These are phyloP conservation scores for Hypoxylon sp. DNA, from an alignment of 2,329 filamentous ascomycete genomes.

Conservation along the genomic window DNA sequence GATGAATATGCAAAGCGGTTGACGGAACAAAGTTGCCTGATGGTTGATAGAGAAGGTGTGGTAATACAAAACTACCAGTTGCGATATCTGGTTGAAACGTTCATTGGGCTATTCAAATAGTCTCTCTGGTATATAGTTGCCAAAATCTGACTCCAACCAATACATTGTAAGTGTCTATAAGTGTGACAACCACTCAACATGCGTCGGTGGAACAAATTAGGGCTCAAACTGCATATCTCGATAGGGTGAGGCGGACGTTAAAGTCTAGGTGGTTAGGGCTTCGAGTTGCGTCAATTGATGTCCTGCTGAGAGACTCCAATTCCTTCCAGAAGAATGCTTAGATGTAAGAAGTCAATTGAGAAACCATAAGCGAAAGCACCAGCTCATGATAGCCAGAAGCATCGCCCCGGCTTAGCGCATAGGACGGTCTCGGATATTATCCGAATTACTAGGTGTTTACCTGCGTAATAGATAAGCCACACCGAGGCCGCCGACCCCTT, in stretches of 20 bases:
- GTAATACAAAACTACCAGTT: slow-evolving; percentile 41
- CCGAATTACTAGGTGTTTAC: slow-evolving; percentile 29
- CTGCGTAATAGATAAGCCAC: slow-evolving; percentile 28
- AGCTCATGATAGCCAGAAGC: slow-evolving; percentile 28
- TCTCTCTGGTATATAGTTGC: slow-evolving; percentile 33
- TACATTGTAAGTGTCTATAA: slow-evolving; percentile 31
- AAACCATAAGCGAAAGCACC: slow-evolving; percentile 29
- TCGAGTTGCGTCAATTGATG: slow-evolving; percentile 34
- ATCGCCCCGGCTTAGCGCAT: slow-evolving; percentile 32
- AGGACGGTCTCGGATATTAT: slow-evolving; percentile 30
- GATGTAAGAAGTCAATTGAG: slow-evolving; percentile 27
- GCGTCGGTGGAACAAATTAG: slow-evolving; percentile 37
- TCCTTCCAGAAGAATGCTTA: slow-evolving; percentile 22
- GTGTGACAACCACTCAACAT: slow-evolving; percentile 31
- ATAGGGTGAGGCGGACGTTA: slow-evolving; percentile 39
- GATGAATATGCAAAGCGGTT: slow-evolving; percentile 28
- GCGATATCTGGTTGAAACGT: slow-evolving; percentile 30
- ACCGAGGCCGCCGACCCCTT: slow-evolving; percentile 38
- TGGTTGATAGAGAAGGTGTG: slow-evolving; percentile 37
- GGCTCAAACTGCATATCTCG: slow-evolving; percentile 45
- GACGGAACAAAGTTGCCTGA: slow-evolving; percentile 31
- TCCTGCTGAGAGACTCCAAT: slow-evolving; percentile 31
- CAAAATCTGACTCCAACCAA: slow-evolving; percentile 29
- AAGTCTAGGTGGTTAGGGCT: slow-evolving; percentile 31
- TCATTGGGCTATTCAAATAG: slow-evolving; percentile 40